Base-by-base conservation (phyloP, 805 yeast genomes). In the Ogataea pini region DNA sequence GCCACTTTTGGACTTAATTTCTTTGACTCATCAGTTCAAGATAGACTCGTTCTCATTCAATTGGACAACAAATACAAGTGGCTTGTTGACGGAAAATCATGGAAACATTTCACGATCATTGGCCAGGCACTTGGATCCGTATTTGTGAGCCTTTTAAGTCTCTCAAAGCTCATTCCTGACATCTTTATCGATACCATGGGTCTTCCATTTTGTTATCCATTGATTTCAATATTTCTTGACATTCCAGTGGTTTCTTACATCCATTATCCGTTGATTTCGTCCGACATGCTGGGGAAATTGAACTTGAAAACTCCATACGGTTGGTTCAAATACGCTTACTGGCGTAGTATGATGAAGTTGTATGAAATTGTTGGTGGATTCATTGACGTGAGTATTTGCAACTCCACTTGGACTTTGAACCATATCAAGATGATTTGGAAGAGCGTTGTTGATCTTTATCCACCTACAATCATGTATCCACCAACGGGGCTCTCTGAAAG, bases 171-270 rank as follows among this genome's bases (percentile, higher is more conserved):
- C 34, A 69, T 81, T 7, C 97, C 98, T 0, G 98, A 94, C 64
- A 75, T 89, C n/a, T 89, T 90, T 80, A 76, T 94, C 29, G 99
- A 94, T 62, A 91, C 99, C 1, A 85, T 89, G 78, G 99, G 99
- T 0, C 82, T 87, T 46, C 97, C 99, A 3, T 94, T 92, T 49
- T 71, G 85, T 19, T 92, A 90, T 65, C 87, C 89, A 1, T 61
- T 85, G 18, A 81, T 87, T 0, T 65, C 76, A 18, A 62, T 71
- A 54, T 67, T 80, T 40, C 72, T 87, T 31, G 75, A 77, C 51
- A 71, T 89, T 24, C 99, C 99, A 0, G 77, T 94, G 22, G 69
- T 86, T 19, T 81, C 96, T 0, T 94, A 94, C 61, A 88, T 89
- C n/a, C 99, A 94, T 69, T 94, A 87, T 70, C 99, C 99, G 1